These are phyloP conservation scores for Nannochloropsis salina DNA, from an alignment of 108 stramenopile genomes.

Conservation along the genomic window DNA sequence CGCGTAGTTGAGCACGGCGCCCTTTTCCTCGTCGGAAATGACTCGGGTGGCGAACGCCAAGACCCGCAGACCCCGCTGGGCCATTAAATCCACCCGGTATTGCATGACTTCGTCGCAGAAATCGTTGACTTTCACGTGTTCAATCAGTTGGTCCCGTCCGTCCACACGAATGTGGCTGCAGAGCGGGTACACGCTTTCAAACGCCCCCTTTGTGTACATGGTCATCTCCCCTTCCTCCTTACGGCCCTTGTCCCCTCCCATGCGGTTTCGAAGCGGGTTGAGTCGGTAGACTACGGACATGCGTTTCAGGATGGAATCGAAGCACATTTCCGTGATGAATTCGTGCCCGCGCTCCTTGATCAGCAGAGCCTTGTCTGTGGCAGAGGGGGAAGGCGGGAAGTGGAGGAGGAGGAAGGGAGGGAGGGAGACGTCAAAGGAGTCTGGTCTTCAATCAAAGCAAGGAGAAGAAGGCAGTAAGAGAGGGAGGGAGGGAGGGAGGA, in stretches of 20 bases:
- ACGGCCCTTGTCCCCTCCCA: background rate
- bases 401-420: background rate
- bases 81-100: background rate
- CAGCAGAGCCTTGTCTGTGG: background rate
- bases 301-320: background rate
- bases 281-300: background rate
- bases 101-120: constrained; percentile 8
- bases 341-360: background rate
- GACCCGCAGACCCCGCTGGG: constrained; percentile 17
- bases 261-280: background rate
- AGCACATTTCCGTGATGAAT: background rate
- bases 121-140: background rate
- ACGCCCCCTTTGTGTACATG: background rate
- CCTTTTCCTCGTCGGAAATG: background rate
- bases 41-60: constrained; percentile 22
- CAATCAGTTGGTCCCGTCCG: background rate
- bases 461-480: background rate
- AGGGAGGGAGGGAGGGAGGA: background rate
- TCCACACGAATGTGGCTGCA: background rate
- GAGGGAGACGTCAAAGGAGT: background rate
- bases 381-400: background rate
- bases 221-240: constrained; percentile 19
- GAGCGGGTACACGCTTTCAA: background rate
- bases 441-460: too few species aligned
- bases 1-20: background rate